Percentiles rank a stretch among this genome's conserved stretches.
Conservation (phyloP, 768 basidiomycete genomes). For the Boletus tylopilopsis region DNA sequence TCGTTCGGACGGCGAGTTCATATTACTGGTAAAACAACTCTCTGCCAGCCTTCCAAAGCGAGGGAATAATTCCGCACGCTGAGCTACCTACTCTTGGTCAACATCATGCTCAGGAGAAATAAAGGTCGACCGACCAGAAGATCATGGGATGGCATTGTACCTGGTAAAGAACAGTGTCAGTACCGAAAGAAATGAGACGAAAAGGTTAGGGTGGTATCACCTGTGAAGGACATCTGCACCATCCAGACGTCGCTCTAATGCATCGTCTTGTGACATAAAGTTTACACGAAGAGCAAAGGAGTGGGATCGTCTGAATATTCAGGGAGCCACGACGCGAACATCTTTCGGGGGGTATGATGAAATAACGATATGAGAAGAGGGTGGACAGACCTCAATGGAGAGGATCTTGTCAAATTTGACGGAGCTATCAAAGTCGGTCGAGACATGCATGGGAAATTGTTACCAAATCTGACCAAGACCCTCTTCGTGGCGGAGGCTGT, state of each 20-base stretch:
- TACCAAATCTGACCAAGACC: not conserved
- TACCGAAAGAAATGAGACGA: not conserved
- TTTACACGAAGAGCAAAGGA: not conserved
- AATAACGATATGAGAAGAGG: not conserved
- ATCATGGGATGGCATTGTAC: not conserved
- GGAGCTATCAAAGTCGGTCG: not conserved
- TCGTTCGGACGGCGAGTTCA: not conserved
- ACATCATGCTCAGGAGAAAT: not conserved
- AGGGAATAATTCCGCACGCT: not conserved
- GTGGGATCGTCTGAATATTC: not conserved
- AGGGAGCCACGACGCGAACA: not conserved
- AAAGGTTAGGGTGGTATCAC: not conserved
- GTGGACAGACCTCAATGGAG: not conserved
- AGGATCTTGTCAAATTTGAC: not conserved
- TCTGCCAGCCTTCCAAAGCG: not conserved
- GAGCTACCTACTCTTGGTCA: not conserved
- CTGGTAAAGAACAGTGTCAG: not conserved
- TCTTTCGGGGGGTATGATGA: not conserved
- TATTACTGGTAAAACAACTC: not conserved
- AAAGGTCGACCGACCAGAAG: not conserved
- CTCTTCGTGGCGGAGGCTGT: no score
- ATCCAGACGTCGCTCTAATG: not conserved
- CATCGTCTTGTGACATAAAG: not conserved
- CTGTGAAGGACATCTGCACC: not conserved
- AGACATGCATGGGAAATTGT: not conserved